Percentiles rank a stretch among this genome's conserved stretches.
Evolutionary conservation across 208 protist species (phyloP).

Genomic region (Acanthamoeba healyi): DNA sequence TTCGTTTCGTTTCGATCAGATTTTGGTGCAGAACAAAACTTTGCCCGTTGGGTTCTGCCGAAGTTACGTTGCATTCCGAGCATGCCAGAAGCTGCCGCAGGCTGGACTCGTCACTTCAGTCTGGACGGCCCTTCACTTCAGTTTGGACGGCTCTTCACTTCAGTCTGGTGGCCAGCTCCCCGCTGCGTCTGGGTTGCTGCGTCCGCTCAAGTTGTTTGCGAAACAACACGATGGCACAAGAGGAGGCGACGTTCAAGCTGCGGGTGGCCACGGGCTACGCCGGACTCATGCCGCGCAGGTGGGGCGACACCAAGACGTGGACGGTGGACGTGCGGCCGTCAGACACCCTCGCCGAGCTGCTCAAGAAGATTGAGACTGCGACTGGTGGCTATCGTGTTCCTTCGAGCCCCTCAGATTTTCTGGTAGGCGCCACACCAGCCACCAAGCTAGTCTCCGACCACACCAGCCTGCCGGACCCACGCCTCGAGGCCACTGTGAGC

Average conservation of each 20-base stretch:
- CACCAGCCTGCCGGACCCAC: background rate
- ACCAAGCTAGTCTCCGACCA: background rate
- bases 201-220: too few species aligned
- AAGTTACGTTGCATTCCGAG: too few species aligned
- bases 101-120: too few species aligned
- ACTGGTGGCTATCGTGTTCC: background rate
- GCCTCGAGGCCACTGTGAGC: background rate
- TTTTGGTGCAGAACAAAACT: too few species aligned
- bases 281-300: background rate
- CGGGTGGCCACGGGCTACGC: background rate
- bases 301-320: slow-evolving; percentile 26
- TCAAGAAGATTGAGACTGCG: background rate
- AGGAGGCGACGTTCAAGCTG: background rate
- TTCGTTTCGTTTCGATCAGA: too few species aligned
- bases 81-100: too few species aligned
- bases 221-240: background rate
- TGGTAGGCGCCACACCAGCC: background rate
- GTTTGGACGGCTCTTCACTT: too few species aligned
- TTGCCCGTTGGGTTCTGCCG: too few species aligned
- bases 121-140: too few species aligned
- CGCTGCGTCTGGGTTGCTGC: too few species aligned
- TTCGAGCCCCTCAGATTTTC: background rate
- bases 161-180: too few species aligned
- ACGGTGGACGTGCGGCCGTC: background rate
- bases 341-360: background rate